Base-by-base conservation (phyloP, 2,329 filamentous ascomycete species). In the Alternaria novae-zelandiae region DNA sequence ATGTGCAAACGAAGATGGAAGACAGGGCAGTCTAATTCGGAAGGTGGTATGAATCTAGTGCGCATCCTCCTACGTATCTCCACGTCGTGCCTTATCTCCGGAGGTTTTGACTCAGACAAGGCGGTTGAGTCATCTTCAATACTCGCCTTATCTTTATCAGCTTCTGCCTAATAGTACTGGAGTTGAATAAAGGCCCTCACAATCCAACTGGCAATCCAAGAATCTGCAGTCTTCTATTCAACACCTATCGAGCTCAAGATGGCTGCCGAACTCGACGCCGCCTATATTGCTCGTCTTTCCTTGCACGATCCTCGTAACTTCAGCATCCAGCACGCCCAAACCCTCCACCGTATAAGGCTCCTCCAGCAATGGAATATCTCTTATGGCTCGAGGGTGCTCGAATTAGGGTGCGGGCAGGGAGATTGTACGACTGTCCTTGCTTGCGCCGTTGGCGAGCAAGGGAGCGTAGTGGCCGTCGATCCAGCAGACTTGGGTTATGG, bases 331-430 rank as follows among this genome's bases (percentile, higher is more conserved):
- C 44, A 59, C 50, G 60, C 66, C 15, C 72, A 76, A 67, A 72
- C 71, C 4, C 36, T 45, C 21, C 73, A 75, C 44, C 72, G 73
- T 54, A 21, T 74, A 9, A 51, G n/a, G 10, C 65, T 78, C 21
- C 45, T 75, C 15, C 57, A 68, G 28, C 58, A 70, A 45, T 76
- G 66, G 67, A 59, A 61, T 11, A 68, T 77, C 13, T 32, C 36
- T 46, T 15, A 28, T 25, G 82, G 82, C 63, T 78, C 79, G 26
- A 81, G 79, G 4, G 73, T 88, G 7, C 80, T 89, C 2, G 87
- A 89, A 71, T 74, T 89, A 41, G 87, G 87, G 54, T 89, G 87
- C 74, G 87, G 87, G 1, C 87, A 89, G 67, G 87, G 87, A 3
- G 86, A 86, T 63, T 85, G 83, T 68, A 88, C 87, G 2, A 80